Evolutionary conservation across 2,329 filamentous ascomycete genomes (phyloP).

Genomic region (Huntiella moniliformis): DNA sequence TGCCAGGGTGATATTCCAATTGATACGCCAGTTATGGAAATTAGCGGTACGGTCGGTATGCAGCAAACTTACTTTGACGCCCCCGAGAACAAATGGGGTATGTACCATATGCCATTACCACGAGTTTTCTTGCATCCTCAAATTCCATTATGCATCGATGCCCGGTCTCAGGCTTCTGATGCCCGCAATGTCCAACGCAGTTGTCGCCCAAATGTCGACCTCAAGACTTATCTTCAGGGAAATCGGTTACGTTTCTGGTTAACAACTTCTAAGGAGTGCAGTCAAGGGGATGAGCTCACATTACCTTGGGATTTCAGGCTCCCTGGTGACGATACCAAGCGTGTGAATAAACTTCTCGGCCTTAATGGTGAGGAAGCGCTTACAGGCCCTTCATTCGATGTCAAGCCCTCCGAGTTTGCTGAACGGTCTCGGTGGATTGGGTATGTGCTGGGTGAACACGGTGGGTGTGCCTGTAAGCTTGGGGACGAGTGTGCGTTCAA

Average conservation of each 20-base stretch:
- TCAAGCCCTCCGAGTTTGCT: slow-evolving; percentile 41
- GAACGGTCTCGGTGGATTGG: slow-evolving; percentile 46
- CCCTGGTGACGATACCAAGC: slow-evolving; percentile 32
- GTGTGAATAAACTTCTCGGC: slow-evolving; percentile 40
- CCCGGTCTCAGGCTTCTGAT: slow-evolving; percentile 65
- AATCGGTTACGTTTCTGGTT: slow-evolving; percentile 16
- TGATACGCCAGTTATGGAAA: slow-evolving; percentile 42
- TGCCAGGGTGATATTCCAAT: slow-evolving; percentile 31
- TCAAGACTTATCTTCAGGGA: slow-evolving; percentile 71
- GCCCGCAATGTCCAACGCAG: slow-evolving; percentile 84
- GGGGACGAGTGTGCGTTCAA: slow-evolving; percentile 44
- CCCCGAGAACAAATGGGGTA: slow-evolving; percentile 46
- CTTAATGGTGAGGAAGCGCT: slow-evolving; percentile 41
- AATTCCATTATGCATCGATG: slow-evolving; percentile 84
- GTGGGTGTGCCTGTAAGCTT: slow-evolving; percentile 57
- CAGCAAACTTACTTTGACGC: slow-evolving; percentile 54
- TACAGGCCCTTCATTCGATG: slow-evolving; percentile 27
- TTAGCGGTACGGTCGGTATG: slow-evolving; percentile 60
- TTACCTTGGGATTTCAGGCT: slow-evolving; percentile 50
- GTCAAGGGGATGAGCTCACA: slow-evolving; percentile 27
- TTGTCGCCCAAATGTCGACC: slow-evolving; percentile 71
- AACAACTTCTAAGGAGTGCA: no score
- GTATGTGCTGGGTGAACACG: slow-evolving; percentile 55
- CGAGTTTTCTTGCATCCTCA: slow-evolving; percentile 78
- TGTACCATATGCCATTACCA: slow-evolving; percentile 44